These are phyloP conservation scores for Diaporthe sp. DNA, from an alignment of 2,329 filamentous ascomycete genomes.

Conservation along the genomic window DNA sequence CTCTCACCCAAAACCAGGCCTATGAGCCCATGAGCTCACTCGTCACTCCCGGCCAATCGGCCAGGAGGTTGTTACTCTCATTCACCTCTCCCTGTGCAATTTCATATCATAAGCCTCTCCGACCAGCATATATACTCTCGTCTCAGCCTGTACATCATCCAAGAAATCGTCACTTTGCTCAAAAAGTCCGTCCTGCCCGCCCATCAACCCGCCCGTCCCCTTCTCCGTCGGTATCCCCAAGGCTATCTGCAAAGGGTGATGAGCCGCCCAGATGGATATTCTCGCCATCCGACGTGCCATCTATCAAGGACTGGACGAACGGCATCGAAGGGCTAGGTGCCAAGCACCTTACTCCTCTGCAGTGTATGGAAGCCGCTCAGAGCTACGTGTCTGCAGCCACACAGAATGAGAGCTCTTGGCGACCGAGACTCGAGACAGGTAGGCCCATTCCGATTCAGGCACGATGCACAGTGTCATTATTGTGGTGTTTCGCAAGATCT, in stretches of 20 bases:
- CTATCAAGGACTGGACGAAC: conserved; percentile 46
- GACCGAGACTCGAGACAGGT: conserved; percentile 43
- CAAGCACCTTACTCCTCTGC: conserved; percentile 44
- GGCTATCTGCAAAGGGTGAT: conserved; percentile 23
- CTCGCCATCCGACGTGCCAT: conserved; percentile 48
- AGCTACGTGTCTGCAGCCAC: conserved; percentile 47
- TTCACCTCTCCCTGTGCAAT: background rate
- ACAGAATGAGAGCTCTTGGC: conserved; percentile 45
- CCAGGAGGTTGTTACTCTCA: conserved; percentile 32
- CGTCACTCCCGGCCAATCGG: conserved; percentile 32
- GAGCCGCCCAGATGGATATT: conserved; percentile 43
- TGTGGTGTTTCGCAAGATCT: background rate
- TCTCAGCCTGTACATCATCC: background rate
- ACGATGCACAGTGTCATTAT: no score
- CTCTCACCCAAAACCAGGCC: background rate
- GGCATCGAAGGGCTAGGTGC: conserved; percentile 37
- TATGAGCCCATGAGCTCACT: conserved; percentile 38
- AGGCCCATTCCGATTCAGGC: conserved; percentile 15
- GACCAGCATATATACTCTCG: background rate
- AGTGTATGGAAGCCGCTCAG: conserved; percentile 44
- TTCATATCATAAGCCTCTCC: background rate
- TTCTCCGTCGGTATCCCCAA: conserved; percentile 11
- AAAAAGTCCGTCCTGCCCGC: conserved; percentile 5
- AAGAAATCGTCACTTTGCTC: conserved; percentile 27
- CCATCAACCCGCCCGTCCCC: background rate